Evolutionary conservation across 2,329 filamentous ascomycete species (phyloP), one percentile per base, ranked within the genome.

Genomic region (Penicillium sp.): DNA sequence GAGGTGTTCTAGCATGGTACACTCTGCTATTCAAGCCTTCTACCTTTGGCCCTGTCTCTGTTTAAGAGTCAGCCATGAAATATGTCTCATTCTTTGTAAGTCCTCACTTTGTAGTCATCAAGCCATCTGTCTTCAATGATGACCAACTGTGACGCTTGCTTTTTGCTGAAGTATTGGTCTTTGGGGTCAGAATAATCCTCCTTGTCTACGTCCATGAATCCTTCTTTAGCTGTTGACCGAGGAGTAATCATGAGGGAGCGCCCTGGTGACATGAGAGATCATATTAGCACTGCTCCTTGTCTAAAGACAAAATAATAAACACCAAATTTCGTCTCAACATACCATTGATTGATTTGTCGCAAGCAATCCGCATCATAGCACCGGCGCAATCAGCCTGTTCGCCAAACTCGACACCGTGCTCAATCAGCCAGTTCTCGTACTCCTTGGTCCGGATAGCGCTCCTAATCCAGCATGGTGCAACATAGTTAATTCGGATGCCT

Each of bases 401-500:
- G 6, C 41, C 41, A 9, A 44, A 44, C 27, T 44, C 41, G 4
- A 44, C 16, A 14, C 41, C 41, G 1, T 16, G 41, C 10, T 44
- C 41, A 5, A 44, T 44, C n/a, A 44, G 11, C 41, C 41, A 44
- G 8, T 19, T 16, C 16, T 44, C 41, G 16, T 44, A 44, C 10
- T 44, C 41, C 41, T 44, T 32, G 10, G 41, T 44, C 6, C 41
- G 27, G 2, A 44, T 44, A 19, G 41, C 41, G 27, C 41, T 44
- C 11, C 32, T 44, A 11, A 44, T 44, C 41, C 41, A 44, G n/a
- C 76, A 78, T 8, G 76, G 77, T 0, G 75, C 76, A 1, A 79
- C 75, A 38, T 79, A 74, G 49, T 77, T 78, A 42, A 81, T 75
- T 0, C 79, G 68, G 35, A 80, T 77, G 7, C 69, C 70, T 50